Base-by-base conservation (phyloP, 257 asterid species). In the Penstemon eatonii region DNA sequence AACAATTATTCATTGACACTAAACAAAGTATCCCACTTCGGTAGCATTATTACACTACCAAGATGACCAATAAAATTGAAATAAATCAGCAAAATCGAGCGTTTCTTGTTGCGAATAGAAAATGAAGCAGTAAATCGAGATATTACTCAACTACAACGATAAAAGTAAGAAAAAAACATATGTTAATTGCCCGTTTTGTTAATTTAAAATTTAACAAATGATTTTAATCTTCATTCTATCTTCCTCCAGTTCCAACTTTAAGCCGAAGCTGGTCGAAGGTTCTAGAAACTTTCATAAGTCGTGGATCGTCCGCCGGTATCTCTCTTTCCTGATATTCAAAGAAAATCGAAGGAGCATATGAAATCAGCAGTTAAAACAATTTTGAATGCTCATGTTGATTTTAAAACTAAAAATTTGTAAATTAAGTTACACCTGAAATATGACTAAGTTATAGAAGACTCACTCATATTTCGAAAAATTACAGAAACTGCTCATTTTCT, bases 301-400 rank as follows among this genome's bases (percentile, higher is more conserved):
- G 82, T 11, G 96, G 95, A 81, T 94, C 99, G 75, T 89, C 96
- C 69, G 76, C 91, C 0, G 99, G 93, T 83, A 94, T 76, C 81
- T 87, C 89, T 69, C 96, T 81, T 73, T 76, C 83, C 99, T 91
- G 91, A 69, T 70, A 84, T 50, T 54, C 46, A 25, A 61, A 44
- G 55, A 42, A 44, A 60, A 63, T 50, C 38, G 8, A 40, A 25
- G 56, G 52, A 8, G 8, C 51, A 40, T 67, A 64, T 42, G 4
- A 56, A 38, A 15, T 38, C 10, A 15, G 18, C 66, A 10, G 59
- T 13, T 42, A 25, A 36, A 12, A 62, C 38, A 11, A 54, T 25
- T 25, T 25, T 25, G 33, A 25, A 1, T 25, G 33, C 33, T 25
- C 33, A 25, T 25, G 33, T 25, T 25, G 33, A 25, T 25, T 25